Conservation (phyloP, 2,329 filamentous ascomycete genomes). For the Talaromyces funiculosus region DNA sequence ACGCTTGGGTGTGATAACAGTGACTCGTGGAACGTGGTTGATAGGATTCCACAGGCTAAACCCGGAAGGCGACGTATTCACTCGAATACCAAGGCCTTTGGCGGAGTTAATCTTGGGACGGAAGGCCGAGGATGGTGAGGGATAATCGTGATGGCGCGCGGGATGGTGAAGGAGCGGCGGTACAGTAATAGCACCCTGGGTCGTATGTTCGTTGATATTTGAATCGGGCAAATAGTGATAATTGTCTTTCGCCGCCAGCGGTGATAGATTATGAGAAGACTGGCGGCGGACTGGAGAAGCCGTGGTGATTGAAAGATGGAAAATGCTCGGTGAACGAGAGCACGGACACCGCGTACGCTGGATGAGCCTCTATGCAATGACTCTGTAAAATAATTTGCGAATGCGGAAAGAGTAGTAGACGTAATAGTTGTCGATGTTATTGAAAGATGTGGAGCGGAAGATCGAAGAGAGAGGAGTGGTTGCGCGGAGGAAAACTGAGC, state of each 20-base stretch:
- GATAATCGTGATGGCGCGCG: slow-evolving; percentile 6
- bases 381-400: background rate
- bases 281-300: slow-evolving; percentile 11
- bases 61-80: slow-evolving; percentile 23
- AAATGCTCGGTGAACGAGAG: background rate
- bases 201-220: background rate
- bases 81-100: slow-evolving; percentile 2
- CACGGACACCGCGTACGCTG: background rate
- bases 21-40: slow-evolving; percentile 54
- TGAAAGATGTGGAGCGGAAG: background rate
- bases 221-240: background rate
- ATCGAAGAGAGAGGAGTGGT: background rate
- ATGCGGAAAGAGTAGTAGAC: background rate
- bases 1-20: slow-evolving; percentile 43
- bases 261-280: slow-evolving; percentile 25
- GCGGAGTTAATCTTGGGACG: slow-evolving; percentile 12
- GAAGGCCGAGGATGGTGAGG: slow-evolving; percentile 10
- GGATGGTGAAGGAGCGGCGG: slow-evolving; percentile 18
- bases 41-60: slow-evolving; percentile 57
- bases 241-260: slow-evolving; percentile 35
- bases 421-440: background rate
- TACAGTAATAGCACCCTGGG: background rate
- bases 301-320: slow-evolving; percentile 4
- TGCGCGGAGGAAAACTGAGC: background rate
- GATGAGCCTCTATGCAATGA: background rate